Base-by-base conservation (phyloP, 345 rosid genomes). In the Euphorbia lathyris region DNA sequence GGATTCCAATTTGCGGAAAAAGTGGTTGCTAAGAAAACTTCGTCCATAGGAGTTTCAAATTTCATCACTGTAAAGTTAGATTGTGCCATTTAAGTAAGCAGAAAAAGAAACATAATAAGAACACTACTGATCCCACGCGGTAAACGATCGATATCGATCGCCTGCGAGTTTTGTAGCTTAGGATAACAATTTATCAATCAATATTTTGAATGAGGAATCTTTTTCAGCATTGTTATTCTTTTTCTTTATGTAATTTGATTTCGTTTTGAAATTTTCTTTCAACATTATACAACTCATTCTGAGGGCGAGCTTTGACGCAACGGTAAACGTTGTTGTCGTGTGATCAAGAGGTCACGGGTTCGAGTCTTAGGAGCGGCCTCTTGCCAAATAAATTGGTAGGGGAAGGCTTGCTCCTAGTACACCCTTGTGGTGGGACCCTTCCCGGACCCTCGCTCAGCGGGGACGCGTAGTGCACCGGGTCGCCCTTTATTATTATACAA, bases 21-120 rank as follows among this genome's bases (percentile, higher is more conserved):
- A 85, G 76, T 90, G 97, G 98, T 58, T 93, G 48, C 75, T 86
- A 23, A 84, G 95, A 64, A 92, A 92, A 81, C 95, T 90, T 66
- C 88, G 87, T 63, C 75, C 88, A 0, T 48, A 53, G 74, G 56
- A 27, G 8, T 51, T 20, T 34, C 4, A 19, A 36, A 2, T 12
- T 57, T 57, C 5, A 26, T 7, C 29, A 14, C 3, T 58, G 42
- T 65, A 65, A 47, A 48, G 52, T 13, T 65, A 27, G 57, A 29
- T 16, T 27, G 25, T 65, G n/a, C 17, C 9, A 29, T 27, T 8
- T 65, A 17, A 65, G 42, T 8, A 47, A n/a, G 9, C 6, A 51
- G 19, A 51, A n/a, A 14, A 47, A 12, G 25, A 22, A 61, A 4
- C 22, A 50, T 12, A 23, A 22, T 1, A 25, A 22, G 34, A 10